Conservation (phyloP, 2,329 filamentous ascomycete genomes). For the Pseudogymnoascus pannorum region DNA sequence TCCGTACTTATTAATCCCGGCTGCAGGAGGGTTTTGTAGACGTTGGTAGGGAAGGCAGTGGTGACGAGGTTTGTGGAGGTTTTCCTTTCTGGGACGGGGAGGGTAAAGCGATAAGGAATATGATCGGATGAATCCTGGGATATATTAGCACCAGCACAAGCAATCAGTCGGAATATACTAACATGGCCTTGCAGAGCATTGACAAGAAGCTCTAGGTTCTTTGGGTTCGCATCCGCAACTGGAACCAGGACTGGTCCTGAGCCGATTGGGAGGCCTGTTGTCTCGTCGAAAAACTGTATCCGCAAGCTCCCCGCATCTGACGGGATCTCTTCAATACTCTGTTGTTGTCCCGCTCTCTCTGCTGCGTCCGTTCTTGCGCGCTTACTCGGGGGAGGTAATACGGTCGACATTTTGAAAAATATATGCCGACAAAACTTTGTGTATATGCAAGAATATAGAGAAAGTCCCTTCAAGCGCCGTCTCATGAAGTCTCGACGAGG, state of each 20-base stretch:
- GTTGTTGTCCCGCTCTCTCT: slow-evolving; percentile 65
- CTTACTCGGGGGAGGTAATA: slow-evolving; percentile 79
- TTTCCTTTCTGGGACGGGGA: slow-evolving; percentile 36
- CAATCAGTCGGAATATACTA: slow-evolving; percentile 13
- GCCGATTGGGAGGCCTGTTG: slow-evolving; percentile 66
- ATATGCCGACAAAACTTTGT: neutral
- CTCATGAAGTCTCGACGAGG: slow-evolving; percentile 17
- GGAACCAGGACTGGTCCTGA: slow-evolving; percentile 57
- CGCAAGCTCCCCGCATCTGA: slow-evolving; percentile 69
- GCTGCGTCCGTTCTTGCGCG: slow-evolving; percentile 71
- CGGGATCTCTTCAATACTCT: slow-evolving; percentile 63
- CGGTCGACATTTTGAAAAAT: slow-evolving; percentile 59
- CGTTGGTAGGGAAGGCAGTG: slow-evolving; percentile 27
- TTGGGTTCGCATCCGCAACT: slow-evolving; percentile 76
- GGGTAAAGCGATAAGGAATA: slow-evolving; percentile 60
- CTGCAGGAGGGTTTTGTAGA: slow-evolving; percentile 42
- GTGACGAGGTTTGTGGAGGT: slow-evolving; percentile 32
- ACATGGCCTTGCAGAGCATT: slow-evolving; percentile 78
- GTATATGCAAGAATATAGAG: slow-evolving; percentile 1
- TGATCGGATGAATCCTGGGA: slow-evolving; percentile 50
- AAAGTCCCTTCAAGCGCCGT: slow-evolving; percentile 1
- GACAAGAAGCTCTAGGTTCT: slow-evolving; percentile 79
- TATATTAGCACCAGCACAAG: neutral
- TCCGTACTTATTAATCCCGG: slow-evolving; percentile 29
- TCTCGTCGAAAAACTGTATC: slow-evolving; percentile 80